These are phyloP conservation scores for Larix kaempferi DNA, from an alignment of 75 land plant genomes.

Conservation along the genomic window DNA sequence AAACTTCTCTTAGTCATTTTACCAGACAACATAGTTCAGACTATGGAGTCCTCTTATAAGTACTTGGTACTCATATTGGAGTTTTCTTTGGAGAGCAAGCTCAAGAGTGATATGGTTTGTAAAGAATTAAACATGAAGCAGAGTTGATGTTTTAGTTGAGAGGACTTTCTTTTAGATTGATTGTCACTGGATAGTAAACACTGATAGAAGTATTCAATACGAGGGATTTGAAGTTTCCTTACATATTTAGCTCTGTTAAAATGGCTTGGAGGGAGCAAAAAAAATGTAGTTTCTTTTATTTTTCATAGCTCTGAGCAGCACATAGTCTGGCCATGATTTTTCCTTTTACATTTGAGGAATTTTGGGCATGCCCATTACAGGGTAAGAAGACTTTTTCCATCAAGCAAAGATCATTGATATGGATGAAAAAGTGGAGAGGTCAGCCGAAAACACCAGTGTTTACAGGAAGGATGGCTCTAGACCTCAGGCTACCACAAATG, in stretches of 20 bases:
- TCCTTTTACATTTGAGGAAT: background rate
- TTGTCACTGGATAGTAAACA: background rate
- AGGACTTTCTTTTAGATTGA: background rate
- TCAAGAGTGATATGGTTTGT: background rate
- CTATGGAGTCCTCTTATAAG: background rate
- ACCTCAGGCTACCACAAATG: conserved; percentile 1
- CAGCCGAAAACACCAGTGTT: background rate
- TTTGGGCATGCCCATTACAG: conserved; percentile 1
- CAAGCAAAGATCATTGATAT: background rate
- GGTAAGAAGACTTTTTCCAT: background rate
- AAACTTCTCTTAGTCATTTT: background rate
- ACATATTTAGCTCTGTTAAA: background rate
- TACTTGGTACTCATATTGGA: background rate
- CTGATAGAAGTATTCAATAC: background rate
- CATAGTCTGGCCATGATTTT: conserved; percentile 7
- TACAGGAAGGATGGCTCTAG: conserved; percentile 7
- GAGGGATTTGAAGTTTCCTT: background rate
- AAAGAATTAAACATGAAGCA: background rate
- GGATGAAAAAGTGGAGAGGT: conserved; percentile 11
- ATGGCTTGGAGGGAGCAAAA: background rate
- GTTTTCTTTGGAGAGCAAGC: background rate
- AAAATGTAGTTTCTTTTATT: background rate
- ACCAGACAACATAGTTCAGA: background rate
- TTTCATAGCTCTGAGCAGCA: conserved; percentile 4
- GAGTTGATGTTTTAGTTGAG: background rate